Conservation (phyloP, 805 yeast species). For the Candida maris region DNA sequence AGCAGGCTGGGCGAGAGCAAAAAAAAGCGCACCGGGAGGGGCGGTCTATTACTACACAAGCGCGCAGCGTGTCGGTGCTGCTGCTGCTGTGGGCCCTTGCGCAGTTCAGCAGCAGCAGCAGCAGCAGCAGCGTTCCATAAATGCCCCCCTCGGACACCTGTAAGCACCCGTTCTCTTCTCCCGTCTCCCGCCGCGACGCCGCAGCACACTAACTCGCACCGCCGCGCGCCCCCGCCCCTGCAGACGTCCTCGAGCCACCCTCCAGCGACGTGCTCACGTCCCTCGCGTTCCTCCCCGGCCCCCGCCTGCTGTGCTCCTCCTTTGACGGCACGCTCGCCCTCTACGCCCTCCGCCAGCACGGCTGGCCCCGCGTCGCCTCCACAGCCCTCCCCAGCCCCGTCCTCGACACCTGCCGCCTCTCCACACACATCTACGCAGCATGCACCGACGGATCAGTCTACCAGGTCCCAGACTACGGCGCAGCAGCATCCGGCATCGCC, state of each 20-base stretch:
- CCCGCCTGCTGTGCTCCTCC: conserved; percentile 7
- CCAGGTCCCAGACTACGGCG: conserved; percentile 29
- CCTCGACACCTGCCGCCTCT: conserved; percentile 10
- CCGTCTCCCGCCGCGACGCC: no score
- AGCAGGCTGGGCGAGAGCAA: no score
- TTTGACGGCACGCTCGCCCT: conserved; percentile 15
- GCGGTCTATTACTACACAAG: no score
- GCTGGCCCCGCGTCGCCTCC: conserved; percentile 1
- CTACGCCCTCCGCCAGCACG: conserved; percentile 5
- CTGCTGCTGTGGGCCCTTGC: no score
- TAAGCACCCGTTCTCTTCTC: no score
- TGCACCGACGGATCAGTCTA: conserved; percentile 53
- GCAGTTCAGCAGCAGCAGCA: no score
- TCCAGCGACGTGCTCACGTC: conserved; percentile 13
- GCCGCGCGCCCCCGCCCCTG: no score
- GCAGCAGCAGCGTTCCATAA: no score
- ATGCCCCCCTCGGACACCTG: no score
- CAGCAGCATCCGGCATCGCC: conserved; percentile 2
- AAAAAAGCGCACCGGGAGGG: no score
- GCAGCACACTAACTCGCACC: no score
- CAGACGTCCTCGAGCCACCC: conserved; percentile 8
- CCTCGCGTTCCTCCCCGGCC: conserved; percentile 5
- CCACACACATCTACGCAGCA: conserved; percentile 29
- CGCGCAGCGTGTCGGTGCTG: no score
- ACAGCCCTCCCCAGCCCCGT: conserved; percentile 11